These are phyloP conservation scores for Meredithiella fracta DNA, from an alignment of 2,329 filamentous ascomycete species.

Conservation along the genomic window DNA sequence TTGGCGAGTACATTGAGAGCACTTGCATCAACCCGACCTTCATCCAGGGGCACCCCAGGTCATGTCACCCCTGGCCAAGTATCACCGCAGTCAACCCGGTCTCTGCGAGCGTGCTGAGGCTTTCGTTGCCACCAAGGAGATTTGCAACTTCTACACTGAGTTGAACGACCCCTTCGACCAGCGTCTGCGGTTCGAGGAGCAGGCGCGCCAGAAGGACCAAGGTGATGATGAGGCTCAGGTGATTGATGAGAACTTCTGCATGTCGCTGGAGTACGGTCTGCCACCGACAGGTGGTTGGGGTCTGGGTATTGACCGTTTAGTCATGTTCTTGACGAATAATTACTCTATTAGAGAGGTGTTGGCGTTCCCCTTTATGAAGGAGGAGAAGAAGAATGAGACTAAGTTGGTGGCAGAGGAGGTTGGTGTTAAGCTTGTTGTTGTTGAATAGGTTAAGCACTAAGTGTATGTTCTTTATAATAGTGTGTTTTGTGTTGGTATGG, in stretches of 20 bases:
- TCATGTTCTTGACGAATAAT: conserved; percentile 93
- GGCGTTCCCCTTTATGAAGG: conserved; percentile 97
- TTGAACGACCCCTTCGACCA: conserved; percentile 88
- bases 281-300: conserved; percentile 94
- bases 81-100: conserved; percentile 57
- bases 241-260: conserved; percentile 90
- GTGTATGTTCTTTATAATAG: background rate
- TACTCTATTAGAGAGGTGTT: conserved; percentile 89
- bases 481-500: background rate
- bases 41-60: conserved; percentile 59
- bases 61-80: conserved; percentile 70
- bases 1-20: conserved; percentile 88
- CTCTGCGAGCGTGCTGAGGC: conserved; percentile 95
- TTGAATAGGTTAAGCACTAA: conserved; percentile 35
- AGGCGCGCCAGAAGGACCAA: conserved; percentile 86
- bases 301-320: conserved; percentile 84
- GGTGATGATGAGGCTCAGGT: conserved; percentile 95
- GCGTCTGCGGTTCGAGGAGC: conserved; percentile 70
- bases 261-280: conserved; percentile 73
- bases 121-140: conserved; percentile 65
- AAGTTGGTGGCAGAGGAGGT: conserved; percentile 44
- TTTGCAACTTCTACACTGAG: conserved; percentile 83
- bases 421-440: conserved; percentile 39
- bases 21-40: conserved; percentile 88
- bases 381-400: conserved; percentile 45